Conservation (phyloP, 1,139 yeast species). For the Magnusiomyces tetraspermus region DNA sequence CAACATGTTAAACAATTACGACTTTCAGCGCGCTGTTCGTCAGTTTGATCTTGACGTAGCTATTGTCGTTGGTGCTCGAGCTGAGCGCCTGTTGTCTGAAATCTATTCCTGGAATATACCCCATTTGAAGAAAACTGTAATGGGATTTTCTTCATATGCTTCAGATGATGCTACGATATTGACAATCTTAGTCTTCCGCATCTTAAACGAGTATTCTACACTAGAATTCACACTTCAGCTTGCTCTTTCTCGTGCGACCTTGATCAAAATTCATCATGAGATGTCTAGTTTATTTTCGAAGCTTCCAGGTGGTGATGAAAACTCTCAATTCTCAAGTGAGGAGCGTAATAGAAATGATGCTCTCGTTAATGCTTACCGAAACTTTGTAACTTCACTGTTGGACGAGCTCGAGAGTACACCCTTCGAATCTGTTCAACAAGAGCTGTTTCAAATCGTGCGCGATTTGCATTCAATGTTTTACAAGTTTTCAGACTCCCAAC, state of each 20-base stretch:
- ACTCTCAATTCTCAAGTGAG: not conserved
- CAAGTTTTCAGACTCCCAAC: conserved; percentile 20
- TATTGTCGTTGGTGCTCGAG: conserved; percentile 25
- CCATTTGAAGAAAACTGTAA: conserved; percentile 27
- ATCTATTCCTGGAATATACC: conserved; percentile 28
- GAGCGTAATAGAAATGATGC: conserved; percentile 4
- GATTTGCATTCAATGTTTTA: conserved; percentile 31
- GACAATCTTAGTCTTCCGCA: conserved; percentile 29
- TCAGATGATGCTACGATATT: conserved; percentile 31
- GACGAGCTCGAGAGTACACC: conserved; percentile 29
- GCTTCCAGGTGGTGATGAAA: conserved; percentile 14
- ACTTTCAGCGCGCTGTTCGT: conserved; percentile 25
- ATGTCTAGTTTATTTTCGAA: conserved; percentile 23
- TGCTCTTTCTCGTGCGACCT: conserved; percentile 30
- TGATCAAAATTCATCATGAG: conserved; percentile 31
- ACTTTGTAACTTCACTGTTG: conserved; percentile 29
- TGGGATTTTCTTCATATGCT: conserved; percentile 19
- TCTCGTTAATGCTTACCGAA: conserved; percentile 26
- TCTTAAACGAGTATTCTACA: conserved; percentile 23
- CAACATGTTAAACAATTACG: conserved; percentile 23
- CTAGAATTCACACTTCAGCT: conserved; percentile 29
- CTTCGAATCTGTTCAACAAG: conserved; percentile 29
- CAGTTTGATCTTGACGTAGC: conserved; percentile 31
- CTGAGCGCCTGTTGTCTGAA: conserved; percentile 25
- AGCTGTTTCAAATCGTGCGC: conserved; percentile 30